phyloP scores from a whole-genome alignment of 2,329 filamentous ascomycete genomes.

The Seiridium cupressi region DNA sequence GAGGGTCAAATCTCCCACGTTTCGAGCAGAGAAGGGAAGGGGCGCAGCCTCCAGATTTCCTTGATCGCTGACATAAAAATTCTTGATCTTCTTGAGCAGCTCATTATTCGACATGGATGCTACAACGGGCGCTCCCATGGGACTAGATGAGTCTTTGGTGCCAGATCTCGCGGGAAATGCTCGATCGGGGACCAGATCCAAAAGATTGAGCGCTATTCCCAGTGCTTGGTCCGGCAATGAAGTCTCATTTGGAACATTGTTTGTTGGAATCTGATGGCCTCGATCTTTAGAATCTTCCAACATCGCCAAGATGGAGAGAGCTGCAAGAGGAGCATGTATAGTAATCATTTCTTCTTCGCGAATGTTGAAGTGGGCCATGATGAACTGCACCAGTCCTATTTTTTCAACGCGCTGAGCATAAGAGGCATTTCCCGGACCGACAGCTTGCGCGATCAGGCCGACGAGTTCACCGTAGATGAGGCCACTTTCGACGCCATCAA shows the following conservation, averaged over 20 bases:
- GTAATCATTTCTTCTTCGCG: slow-evolving; percentile 94
- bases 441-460: slow-evolving; percentile 61
- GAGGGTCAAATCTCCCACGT: slow-evolving; percentile 62
- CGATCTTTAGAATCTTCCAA: slow-evolving; percentile 50
- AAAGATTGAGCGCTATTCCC: slow-evolving; percentile 50
- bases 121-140: slow-evolving; percentile 24
- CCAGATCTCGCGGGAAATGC: slow-evolving; percentile 47
- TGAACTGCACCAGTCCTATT: slow-evolving; percentile 75
- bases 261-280: slow-evolving; percentile 16
- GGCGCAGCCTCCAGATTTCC: slow-evolving; percentile 63
- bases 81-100: slow-evolving; percentile 58
- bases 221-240: slow-evolving; percentile 8
- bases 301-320: slow-evolving; percentile 63
- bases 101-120: slow-evolving; percentile 42
- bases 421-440: slow-evolving; percentile 43
- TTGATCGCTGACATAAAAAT: slow-evolving; percentile 70
- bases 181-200: slow-evolving; percentile 64
- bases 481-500: slow-evolving; percentile 93
- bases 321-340: slow-evolving; percentile 75
- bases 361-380: slow-evolving; percentile 86
- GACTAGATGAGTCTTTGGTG: slow-evolving; percentile 18
- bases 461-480: slow-evolving; percentile 87
- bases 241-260: slow-evolving; percentile 17
- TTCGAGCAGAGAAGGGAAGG: slow-evolving; percentile 56
- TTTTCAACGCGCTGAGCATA: slow-evolving; percentile 55